Conservation (phyloP, 1,139 yeast species). For the Diutina catenulata region DNA sequence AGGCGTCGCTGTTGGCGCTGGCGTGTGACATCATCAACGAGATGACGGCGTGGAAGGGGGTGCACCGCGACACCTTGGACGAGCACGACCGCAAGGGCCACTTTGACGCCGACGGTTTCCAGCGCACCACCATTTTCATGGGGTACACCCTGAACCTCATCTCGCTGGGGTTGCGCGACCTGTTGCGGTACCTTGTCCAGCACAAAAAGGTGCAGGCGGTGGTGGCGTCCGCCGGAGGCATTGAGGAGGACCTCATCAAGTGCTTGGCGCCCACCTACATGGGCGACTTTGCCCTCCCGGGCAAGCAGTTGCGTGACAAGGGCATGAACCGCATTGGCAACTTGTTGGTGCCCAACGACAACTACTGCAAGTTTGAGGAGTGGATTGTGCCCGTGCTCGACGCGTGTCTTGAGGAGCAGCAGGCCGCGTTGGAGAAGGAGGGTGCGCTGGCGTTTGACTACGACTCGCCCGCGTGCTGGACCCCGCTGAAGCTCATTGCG, state of each 20-base stretch:
- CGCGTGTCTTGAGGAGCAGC: slow-evolving; percentile 80
- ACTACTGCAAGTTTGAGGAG: slow-evolving; percentile 93
- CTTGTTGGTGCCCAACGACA: slow-evolving; percentile 91
- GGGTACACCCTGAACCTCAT: slow-evolving; percentile 97
- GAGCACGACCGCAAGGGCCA: slow-evolving; percentile 65
- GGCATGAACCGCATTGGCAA: slow-evolving; percentile 98
- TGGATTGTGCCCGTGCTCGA: slow-evolving; percentile 96
- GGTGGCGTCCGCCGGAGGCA: slow-evolving; percentile 95
- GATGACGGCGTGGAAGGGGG: slow-evolving; percentile 91
- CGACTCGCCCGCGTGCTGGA: slow-evolving; percentile 51
- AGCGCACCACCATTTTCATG: slow-evolving; percentile 80
- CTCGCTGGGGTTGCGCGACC: slow-evolving; percentile 88
- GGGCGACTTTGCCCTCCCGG: slow-evolving; percentile 81
- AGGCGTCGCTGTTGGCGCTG: slow-evolving; percentile 72
- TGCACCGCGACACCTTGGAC: slow-evolving; percentile 47
- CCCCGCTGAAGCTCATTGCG: slow-evolving; percentile 87
- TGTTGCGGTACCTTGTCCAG: slow-evolving; percentile 78
- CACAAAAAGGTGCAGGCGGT: slow-evolving; percentile 90
- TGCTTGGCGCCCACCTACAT: slow-evolving; percentile 91
- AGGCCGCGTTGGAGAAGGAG: slow-evolving; percentile 44
- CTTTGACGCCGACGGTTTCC: slow-evolving; percentile 72
- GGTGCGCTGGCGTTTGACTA: slow-evolving; percentile 46
- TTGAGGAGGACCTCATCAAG: slow-evolving; percentile 93
- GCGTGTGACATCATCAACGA: slow-evolving; percentile 88
- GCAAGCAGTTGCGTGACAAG: slow-evolving; percentile 74